Evolutionary conservation across 306 rosid genomes (phyloP).

Genomic region (Rosa multiflora): DNA sequence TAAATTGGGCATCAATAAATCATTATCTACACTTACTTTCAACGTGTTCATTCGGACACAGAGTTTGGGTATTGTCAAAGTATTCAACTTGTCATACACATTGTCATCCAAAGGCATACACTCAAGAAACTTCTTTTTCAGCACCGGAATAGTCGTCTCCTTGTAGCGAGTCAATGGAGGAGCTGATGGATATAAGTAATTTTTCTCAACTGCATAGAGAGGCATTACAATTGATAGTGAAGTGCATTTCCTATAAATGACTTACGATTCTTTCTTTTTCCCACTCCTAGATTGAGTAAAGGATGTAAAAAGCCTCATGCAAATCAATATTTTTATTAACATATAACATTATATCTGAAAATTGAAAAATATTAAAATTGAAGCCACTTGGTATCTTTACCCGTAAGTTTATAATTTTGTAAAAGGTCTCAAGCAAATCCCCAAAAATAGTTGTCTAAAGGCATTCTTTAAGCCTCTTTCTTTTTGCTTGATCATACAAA

Average conservation of each 20-base stretch:
- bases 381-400: neutral
- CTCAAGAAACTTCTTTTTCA: slow-evolving; percentile 47
- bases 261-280: neutral
- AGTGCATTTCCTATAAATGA: neutral
- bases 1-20: slow-evolving; percentile 1
- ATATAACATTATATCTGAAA: neutral
- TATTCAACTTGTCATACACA: slow-evolving; percentile 39
- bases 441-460: neutral
- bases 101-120: slow-evolving; percentile 36
- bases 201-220: slow-evolving; percentile 54
- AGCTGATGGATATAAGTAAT: slow-evolving; percentile 41
- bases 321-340: neutral
- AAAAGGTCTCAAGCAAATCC: neutral
- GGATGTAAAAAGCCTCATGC: neutral
- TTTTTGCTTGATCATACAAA: slow-evolving; percentile 2
- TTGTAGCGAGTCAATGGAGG: slow-evolving; percentile 57
- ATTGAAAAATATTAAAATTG: neutral
- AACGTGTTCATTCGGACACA: slow-evolving; percentile 54
- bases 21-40: slow-evolving; percentile 36
- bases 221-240: slow-evolving; percentile 8
- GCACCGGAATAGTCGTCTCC: slow-evolving; percentile 35
- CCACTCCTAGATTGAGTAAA: slow-evolving; percentile 1
- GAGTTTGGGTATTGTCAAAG: slow-evolving; percentile 48
- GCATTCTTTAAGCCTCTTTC: neutral
- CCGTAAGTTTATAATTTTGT: neutral